Evolutionary conservation across 768 basidiomycete species (phyloP).

Genomic region (Boletus eberwhitei): DNA sequence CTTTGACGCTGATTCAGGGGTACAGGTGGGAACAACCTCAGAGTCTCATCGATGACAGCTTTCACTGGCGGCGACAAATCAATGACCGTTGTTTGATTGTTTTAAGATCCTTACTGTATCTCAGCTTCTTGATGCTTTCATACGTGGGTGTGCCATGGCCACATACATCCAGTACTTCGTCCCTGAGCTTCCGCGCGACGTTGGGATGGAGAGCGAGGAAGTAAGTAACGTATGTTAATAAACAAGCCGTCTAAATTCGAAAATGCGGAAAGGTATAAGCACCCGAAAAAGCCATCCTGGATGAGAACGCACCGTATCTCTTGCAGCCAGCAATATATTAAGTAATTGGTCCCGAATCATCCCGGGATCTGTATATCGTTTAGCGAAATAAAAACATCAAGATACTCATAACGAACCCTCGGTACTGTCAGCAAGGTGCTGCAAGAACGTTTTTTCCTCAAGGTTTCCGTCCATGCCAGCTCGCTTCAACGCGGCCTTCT

Average conservation of each 20-base stretch:
- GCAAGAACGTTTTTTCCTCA: constrained; percentile 59
- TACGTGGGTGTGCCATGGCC: constrained; percentile 52
- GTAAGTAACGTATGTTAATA: constrained; percentile 68
- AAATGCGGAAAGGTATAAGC: background rate
- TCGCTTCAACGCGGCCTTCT: constrained; percentile 38
- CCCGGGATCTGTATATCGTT: constrained; percentile 46
- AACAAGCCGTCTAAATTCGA: constrained; percentile 55
- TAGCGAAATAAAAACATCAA: constrained; percentile 1
- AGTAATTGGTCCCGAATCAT: constrained; percentile 75
- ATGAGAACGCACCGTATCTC: constrained; percentile 62
- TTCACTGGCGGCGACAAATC: constrained; percentile 44
- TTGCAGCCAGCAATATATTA: constrained; percentile 70
- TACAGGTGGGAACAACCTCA: constrained; percentile 77
- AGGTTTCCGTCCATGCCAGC: constrained; percentile 38
- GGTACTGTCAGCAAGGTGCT: constrained; percentile 64
- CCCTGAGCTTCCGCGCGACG: constrained; percentile 47
- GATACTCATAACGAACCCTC: constrained; percentile 42
- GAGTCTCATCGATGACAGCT: constrained; percentile 75
- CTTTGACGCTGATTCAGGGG: constrained; percentile 68
- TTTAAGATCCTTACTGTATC: constrained; percentile 51
- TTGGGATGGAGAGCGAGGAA: constrained; percentile 65
- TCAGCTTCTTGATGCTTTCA: constrained; percentile 55
- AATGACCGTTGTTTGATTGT: constrained; percentile 3
- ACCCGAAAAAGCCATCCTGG: background rate
- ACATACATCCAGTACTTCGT: constrained; percentile 58